Percentiles rank a stretch among this genome's conserved stretches.
These are phyloP conservation scores for Phytopythium kandeliae DNA, from an alignment of 352 stramenopile genomes.

Conservation along the genomic window DNA sequence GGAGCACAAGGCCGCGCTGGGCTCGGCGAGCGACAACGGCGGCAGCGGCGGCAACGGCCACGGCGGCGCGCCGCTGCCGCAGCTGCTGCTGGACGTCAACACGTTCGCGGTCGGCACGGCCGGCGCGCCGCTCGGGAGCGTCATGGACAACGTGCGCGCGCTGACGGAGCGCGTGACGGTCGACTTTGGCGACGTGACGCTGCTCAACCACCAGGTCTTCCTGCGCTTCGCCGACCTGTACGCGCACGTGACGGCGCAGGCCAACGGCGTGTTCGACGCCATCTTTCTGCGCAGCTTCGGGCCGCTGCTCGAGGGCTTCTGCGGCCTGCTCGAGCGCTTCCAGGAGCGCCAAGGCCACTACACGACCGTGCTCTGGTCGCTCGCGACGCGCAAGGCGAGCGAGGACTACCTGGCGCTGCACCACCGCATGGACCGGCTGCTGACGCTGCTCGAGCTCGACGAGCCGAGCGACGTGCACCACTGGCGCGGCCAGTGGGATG, in stretches of 20 bases:
- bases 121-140: constrained; percentile 4
- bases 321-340: constrained; percentile 4
- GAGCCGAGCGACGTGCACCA: constrained; percentile 4
- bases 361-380: constrained; percentile 1
- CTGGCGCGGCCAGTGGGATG: constrained; percentile 4
- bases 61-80: background rate
- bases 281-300: constrained; percentile 8
- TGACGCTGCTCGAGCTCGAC: constrained; percentile 3
- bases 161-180: constrained; percentile 6
- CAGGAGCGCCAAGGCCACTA: constrained; percentile 3
- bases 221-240: constrained; percentile 6
- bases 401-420: constrained; percentile 8
- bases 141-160: constrained; percentile 6
- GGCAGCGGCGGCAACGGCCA: background rate
- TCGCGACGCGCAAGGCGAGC: constrained; percentile 7
- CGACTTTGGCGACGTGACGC: constrained; percentile 4
- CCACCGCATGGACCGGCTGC: constrained; percentile 4
- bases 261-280: constrained; percentile 3
- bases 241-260: constrained; percentile 4
- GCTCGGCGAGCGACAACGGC: background rate
- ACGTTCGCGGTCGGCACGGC: constrained; percentile 5
- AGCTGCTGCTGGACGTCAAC: constrained; percentile 5
- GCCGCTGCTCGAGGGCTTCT: constrained; percentile 8
- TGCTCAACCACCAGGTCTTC: constrained; percentile 5
- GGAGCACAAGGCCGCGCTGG: constrained; percentile 6